Percentiles rank a stretch among this genome's conserved stretches.
Evolutionary conservation across 148 eudicot species (phyloP).

Genomic region (Chenopodium suecicum): DNA sequence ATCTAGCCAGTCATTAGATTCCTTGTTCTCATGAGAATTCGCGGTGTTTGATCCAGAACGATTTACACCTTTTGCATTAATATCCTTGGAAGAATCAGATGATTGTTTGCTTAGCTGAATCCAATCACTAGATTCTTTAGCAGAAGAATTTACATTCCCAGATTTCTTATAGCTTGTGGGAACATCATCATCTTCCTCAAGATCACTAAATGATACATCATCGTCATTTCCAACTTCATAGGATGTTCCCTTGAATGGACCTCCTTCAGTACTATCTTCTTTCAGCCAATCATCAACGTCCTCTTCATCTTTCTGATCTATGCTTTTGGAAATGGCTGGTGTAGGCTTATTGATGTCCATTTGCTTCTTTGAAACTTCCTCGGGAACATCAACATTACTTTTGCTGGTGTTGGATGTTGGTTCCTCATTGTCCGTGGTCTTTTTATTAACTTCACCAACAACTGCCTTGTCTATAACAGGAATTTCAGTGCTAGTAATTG

Average conservation of each 20-base stretch:
- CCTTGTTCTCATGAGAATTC: constrained; percentile 42
- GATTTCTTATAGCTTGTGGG: constrained; percentile 49
- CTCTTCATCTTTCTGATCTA: constrained; percentile 54
- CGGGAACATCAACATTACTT: constrained; percentile 39
- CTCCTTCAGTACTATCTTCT: constrained; percentile 62
- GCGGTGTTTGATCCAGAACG: constrained; percentile 31
- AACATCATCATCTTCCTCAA: constrained; percentile 83
- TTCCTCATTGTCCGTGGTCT: constrained; percentile 27
- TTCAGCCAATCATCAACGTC: constrained; percentile 90
- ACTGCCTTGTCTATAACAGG: constrained; percentile 64
- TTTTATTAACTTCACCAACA: constrained; percentile 41
- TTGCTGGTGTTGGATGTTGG: constrained; percentile 31
- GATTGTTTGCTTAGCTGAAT: constrained; percentile 40
- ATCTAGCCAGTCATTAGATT: constrained; percentile 62
- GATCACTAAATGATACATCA: constrained; percentile 89
- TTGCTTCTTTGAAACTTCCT: constrained; percentile 37
- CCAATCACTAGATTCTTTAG: constrained; percentile 56
- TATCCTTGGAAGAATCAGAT: neutral
- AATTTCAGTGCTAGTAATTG: constrained; percentile 40
- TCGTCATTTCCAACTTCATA: constrained; percentile 65
- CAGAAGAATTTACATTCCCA: constrained; percentile 39
- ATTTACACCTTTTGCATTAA: constrained; percentile 15
- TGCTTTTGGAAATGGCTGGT: constrained; percentile 26
- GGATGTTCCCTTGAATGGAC: constrained; percentile 36
- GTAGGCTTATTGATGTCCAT: constrained; percentile 26